Percentiles rank a stretch among this genome's conserved stretches.
phyloP scores from a whole-genome alignment of 2,329 filamentous ascomycete genomes.

The Bipolaris sorokiniana region DNA sequence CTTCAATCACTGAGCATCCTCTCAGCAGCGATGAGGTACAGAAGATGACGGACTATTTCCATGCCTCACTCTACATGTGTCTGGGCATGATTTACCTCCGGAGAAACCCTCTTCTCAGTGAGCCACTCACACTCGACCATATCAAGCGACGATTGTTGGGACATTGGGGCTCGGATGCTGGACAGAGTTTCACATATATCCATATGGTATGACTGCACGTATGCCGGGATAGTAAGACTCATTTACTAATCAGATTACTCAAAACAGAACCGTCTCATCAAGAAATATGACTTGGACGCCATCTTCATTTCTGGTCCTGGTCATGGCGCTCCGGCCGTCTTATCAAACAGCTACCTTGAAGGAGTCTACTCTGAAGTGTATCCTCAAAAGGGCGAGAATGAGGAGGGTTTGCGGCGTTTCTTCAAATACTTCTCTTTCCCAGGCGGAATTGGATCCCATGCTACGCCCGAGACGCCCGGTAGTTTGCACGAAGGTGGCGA shows the following conservation, averaged over 20 bases:
- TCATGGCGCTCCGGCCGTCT: constrained; percentile 76
- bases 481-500: constrained; percentile 81
- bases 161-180: constrained; percentile 81
- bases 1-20: constrained; percentile 66
- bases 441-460: constrained; percentile 77
- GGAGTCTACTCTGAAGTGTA: constrained; percentile 80
- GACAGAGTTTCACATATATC: constrained; percentile 81
- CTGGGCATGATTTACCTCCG: constrained; percentile 82
- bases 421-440: constrained; percentile 87
- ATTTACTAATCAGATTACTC: not conserved
- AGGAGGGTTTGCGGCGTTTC: constrained; percentile 73
- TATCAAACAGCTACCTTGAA: constrained; percentile 79
- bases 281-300: constrained; percentile 75
- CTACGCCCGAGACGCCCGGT: constrained; percentile 78
- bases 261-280: constrained; percentile 71
- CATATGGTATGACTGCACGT: constrained; percentile 61
- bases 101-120: constrained; percentile 73
- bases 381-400: constrained; percentile 72
- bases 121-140: constrained; percentile 71
- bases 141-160: constrained; percentile 76
- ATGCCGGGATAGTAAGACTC: not conserved
- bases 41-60: constrained; percentile 75
- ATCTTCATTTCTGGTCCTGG: constrained; percentile 79
- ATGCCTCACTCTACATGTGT: constrained; percentile 75
- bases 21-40: constrained; percentile 70